Conservation (phyloP, 129 eudicot species). For the carrot (Daucus carota) region DH1_v3.0 NC_030384.2:48769501-48770000, state of each 20-base stretch:
- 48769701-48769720: constrained; percentile 53
- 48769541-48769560: constrained; percentile 41
- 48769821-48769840: background rate
- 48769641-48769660: constrained; percentile 10
- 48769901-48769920: constrained; percentile 41
- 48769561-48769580: constrained; percentile 9
- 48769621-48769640: constrained; percentile 24
- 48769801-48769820: background rate
- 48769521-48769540: constrained; percentile 5
- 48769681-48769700: constrained; percentile 31
- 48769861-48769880: background rate
- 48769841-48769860: background rate
- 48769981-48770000: background rate
- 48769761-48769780: constrained; percentile 43
- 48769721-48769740: constrained; percentile 54
- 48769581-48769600: constrained; percentile 25
- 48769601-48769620: constrained; percentile 21
- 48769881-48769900: background rate
- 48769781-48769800: constrained; percentile 5
- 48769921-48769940: constrained; percentile 71
- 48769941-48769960: constrained; percentile 78
- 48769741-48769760: constrained; percentile 38
- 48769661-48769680: constrained; percentile 25
- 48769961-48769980: constrained; percentile 52
- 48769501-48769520: constrained; percentile 13